phyloP scores from a whole-genome alignment of 805 yeast genomes.

The Monosporozyma aerobia region DNA sequence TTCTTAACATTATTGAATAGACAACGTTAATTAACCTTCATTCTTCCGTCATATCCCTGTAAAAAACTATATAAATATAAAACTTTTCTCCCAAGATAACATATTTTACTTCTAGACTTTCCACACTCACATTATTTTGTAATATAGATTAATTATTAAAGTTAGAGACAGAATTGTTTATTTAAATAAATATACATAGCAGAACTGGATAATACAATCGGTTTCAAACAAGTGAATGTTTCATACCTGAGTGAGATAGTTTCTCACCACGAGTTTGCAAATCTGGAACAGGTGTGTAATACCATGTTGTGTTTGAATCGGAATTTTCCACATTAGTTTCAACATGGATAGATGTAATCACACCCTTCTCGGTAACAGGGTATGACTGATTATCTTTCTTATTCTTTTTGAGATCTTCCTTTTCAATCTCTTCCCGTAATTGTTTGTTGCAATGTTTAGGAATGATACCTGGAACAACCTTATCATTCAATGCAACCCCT shows the following conservation, averaged over 20 bases:
- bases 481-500: slow-evolving; percentile 9
- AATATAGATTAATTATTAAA: background rate
- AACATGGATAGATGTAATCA: slow-evolving; percentile 64
- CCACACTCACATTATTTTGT: background rate
- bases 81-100: background rate
- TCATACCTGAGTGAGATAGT: slow-evolving; percentile 22
- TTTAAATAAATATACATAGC: background rate
- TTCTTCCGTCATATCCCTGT: background rate
- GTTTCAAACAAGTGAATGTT: slow-evolving; percentile 10
- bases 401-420: slow-evolving; percentile 25
- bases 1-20: slow-evolving; percentile 74
- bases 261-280: slow-evolving; percentile 29
- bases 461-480: slow-evolving; percentile 24
- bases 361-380: slow-evolving; percentile 45
- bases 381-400: slow-evolving; percentile 40
- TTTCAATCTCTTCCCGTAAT: slow-evolving; percentile 3
- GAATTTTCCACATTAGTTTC: slow-evolving; percentile 48
- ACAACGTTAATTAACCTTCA: slow-evolving; percentile 8
- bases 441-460: slow-evolving; percentile 7
- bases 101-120: background rate
- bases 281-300: slow-evolving; percentile 64
- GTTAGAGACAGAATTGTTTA: too few species aligned
- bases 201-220: background rate
- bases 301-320: slow-evolving; percentile 48
- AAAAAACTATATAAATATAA: background rate